These are phyloP conservation scores for Thielaviopsis punctulata DNA, from an alignment of 2,329 filamentous ascomycete genomes.

Conservation along the genomic window DNA sequence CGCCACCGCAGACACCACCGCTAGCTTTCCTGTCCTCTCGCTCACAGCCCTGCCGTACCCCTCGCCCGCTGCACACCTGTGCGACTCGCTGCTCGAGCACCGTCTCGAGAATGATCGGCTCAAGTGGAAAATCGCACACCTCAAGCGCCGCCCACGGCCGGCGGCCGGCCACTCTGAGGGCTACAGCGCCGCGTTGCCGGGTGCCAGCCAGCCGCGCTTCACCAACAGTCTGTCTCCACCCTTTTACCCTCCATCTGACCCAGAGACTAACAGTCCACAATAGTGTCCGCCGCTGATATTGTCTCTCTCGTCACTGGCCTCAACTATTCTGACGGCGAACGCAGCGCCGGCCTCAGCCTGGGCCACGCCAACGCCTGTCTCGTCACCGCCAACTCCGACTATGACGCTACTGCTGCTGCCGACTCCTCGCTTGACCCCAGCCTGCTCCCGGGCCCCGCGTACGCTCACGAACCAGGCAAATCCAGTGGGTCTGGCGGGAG, in stretches of 20 bases:
- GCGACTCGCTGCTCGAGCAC: conserved; percentile 90
- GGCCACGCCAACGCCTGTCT: neutral
- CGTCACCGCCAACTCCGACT: neutral
- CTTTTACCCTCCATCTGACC: neutral
- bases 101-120: conserved; percentile 91
- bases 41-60: conserved; percentile 86
- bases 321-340: conserved; percentile 73
- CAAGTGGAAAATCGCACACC: conserved; percentile 51
- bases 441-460: too few species aligned
- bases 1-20: neutral
- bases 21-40: conserved; percentile 45
- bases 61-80: conserved; percentile 65
- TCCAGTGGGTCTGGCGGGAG: too few species aligned
- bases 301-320: conserved; percentile 90
- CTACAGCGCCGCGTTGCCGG: too few species aligned
- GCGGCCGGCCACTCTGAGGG: neutral
- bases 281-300: conserved; percentile 35
- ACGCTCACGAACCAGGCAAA: too few species aligned
- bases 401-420: neutral
- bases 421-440: too few species aligned
- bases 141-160: neutral
- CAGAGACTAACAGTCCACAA: neutral
- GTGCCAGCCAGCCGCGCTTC: neutral
- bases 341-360: conserved; percentile 71
- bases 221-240: neutral